Base-by-base conservation (phyloP, 768 basidiomycete species). In the Sarcodon aspratus region DNA sequence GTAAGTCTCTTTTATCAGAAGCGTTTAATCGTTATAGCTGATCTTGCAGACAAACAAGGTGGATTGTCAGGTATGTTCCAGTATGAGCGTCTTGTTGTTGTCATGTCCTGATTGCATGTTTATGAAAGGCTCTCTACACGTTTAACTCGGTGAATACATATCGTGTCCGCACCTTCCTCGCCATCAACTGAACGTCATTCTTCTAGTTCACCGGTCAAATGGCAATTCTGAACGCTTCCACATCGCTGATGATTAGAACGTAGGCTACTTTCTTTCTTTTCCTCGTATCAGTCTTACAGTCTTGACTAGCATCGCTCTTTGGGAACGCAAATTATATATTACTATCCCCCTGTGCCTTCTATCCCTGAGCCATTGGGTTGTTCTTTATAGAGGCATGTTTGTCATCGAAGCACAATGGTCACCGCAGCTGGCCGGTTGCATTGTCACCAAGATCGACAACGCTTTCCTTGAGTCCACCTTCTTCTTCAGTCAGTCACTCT, bases 241-340 rank as follows among this genome's bases (percentile, higher is more conserved):
- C 80, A 0, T 81, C 79, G 31, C 68, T 85, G 36, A 80, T 83
- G 79, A 69, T 84, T 45, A 70, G 82, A 61, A 82, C 82, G 81
- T 82, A 57, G 50, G 73, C 56, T 36, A 15, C 21, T 27, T 17
- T 44, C 33, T 33, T 47, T 35, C 46, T 21, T 21, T 46, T 49
- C 31, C 37, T 43, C 32, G n/a, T 50, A 15, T 34, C 45, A 40
- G 27, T 34, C 18, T 49, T 21, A 27, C 36, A 13, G 27, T 34
- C 36, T 52, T 46, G 59, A 47, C 21, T 49, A 85, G 80, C 4
- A 72, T 85, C 44, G 82, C 82, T 9, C 69, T 87, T 21, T 87
- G 82, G 84, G 75, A 84, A 48, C 74, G 80, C 43, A 69, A 74
- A 48, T 64, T 61, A 27, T 62, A 61, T n/a, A 65, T 85, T 37